These are phyloP conservation scores for Tylopilus cervinicoccineus DNA, from an alignment of 768 basidiomycete species.

Conservation along the genomic window DNA sequence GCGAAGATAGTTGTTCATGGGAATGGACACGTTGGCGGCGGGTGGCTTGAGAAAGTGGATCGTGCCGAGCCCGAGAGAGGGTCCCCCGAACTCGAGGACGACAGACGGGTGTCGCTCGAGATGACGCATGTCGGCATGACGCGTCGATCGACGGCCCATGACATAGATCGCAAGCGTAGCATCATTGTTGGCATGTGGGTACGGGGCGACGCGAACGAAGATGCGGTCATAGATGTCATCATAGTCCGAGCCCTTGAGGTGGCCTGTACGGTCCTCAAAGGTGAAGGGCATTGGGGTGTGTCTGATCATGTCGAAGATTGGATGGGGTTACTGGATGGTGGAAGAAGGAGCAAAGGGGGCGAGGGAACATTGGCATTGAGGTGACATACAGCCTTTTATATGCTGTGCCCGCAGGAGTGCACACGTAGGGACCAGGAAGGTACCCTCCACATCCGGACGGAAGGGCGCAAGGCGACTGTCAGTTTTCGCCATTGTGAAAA, in stretches of 20 bases:
- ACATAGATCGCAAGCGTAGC: constrained; percentile 54
- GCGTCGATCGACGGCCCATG: constrained; percentile 62
- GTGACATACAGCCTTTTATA: constrained; percentile 16
- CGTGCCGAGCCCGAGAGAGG: constrained; percentile 55
- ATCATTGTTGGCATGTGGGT: constrained; percentile 35
- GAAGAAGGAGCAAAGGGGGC: background rate
- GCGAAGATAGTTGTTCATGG: constrained; percentile 62
- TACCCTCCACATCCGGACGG: constrained; percentile 18
- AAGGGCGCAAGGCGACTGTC: constrained; percentile 23
- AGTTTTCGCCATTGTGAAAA: constrained; percentile 21
- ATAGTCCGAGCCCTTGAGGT: constrained; percentile 54
- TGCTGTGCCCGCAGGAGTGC: constrained; percentile 18
- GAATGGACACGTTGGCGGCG: constrained; percentile 38
- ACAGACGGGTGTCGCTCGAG: constrained; percentile 50
- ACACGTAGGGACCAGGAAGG: constrained; percentile 16
- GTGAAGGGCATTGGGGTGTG: constrained; percentile 44
- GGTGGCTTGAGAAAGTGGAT: constrained; percentile 48
- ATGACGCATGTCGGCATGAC: constrained; percentile 52
- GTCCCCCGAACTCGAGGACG: constrained; percentile 53
- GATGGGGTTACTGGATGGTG: constrained; percentile 7
- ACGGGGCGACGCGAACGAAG: constrained; percentile 58
- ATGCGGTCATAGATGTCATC: constrained; percentile 77
- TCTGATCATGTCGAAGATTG: constrained; percentile 19
- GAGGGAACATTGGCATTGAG: constrained; percentile 1
- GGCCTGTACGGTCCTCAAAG: constrained; percentile 67